A percentile compares a stretch with the other conserved stretches of the same genome.
phyloP scores from a whole-genome alignment of 352 stramenopile genomes.

The Globisporangium spiculum region DNA sequence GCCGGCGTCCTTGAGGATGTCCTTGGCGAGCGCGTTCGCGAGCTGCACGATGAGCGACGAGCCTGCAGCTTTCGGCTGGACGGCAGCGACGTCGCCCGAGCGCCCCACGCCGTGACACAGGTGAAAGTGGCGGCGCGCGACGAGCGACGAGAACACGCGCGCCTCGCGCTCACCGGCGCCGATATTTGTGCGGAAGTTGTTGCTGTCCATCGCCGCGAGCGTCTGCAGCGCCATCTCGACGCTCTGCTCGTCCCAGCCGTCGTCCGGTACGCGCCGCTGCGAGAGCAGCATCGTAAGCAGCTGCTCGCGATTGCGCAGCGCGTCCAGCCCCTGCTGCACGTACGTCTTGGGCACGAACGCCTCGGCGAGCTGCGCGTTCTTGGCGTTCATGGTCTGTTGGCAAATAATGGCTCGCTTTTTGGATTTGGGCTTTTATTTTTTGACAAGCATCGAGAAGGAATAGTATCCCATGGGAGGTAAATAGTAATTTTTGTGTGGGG shows the following conservation, averaged over 20 bases:
- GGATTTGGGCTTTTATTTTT: not conserved
- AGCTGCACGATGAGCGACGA: conserved; percentile 95
- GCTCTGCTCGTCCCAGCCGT: conserved; percentile 87
- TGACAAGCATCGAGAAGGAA: conserved; percentile 2
- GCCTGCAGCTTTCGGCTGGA: conserved; percentile 98
- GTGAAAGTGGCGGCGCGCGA: conserved; percentile 90
- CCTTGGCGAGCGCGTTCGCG: conserved; percentile 85
- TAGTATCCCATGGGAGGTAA: not conserved
- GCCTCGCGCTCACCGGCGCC: conserved; percentile 97
- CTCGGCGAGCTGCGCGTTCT: conserved; percentile 47
- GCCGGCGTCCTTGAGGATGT: conserved; percentile 90
- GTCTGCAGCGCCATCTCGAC: conserved; percentile 87
- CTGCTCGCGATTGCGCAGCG: conserved; percentile 61
- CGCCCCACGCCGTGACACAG: conserved; percentile 96
- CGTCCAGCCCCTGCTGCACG: conserved; percentile 73
- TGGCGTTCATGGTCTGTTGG: conserved; percentile 37
- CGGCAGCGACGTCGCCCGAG: conserved; percentile 96
- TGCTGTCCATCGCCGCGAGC: conserved; percentile 92
- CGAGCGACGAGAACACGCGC: conserved; percentile 82
- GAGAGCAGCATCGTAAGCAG: conserved; percentile 76
- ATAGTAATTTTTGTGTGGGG: not conserved
- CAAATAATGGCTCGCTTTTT: not conserved
- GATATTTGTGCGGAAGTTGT: conserved; percentile 91
- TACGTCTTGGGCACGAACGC: conserved; percentile 66
- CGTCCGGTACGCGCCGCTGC: conserved; percentile 79